Evolutionary conservation across 2,329 filamentous ascomycete species (phyloP).

Genomic region (Ascocoryne sarcoides): DNA sequence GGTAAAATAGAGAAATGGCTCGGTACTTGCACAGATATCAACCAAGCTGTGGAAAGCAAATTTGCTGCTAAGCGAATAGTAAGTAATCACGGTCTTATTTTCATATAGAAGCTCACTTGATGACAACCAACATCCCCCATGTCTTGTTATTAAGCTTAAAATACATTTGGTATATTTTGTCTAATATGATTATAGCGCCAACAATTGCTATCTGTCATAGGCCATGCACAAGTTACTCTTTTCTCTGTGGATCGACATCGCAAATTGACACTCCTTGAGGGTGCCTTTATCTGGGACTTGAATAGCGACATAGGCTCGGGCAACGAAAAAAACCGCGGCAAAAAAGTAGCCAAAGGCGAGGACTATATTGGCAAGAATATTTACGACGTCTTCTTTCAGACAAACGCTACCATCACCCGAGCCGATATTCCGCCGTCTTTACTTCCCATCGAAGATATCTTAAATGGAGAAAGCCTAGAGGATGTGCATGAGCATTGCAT

Average conservation of each 20-base stretch:
- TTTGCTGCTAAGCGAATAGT: slow-evolving; percentile 53
- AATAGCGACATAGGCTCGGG: slow-evolving; percentile 24
- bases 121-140: background rate
- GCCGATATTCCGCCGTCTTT: slow-evolving; percentile 36
- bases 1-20: slow-evolving; percentile 72
- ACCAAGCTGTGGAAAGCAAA: slow-evolving; percentile 63
- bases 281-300: slow-evolving; percentile 47
- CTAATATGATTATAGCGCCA: slow-evolving; percentile 34
- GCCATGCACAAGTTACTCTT: slow-evolving; percentile 66
- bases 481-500: slow-evolving; percentile 49
- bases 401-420: slow-evolving; percentile 12
- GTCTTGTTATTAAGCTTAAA: no score
- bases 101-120: no score
- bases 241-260: slow-evolving; percentile 60
- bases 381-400: slow-evolving; percentile 50
- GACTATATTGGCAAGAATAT: slow-evolving; percentile 49
- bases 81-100: slow-evolving; percentile 5
- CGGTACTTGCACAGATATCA: slow-evolving; percentile 71
- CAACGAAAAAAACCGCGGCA: slow-evolving; percentile 29
- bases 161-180: no score
- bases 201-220: slow-evolving; percentile 63
- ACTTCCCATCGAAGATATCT: slow-evolving; percentile 52
- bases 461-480: slow-evolving; percentile 50
- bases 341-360: slow-evolving; percentile 15
- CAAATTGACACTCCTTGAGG: slow-evolving; percentile 61